Percentiles rank a stretch among this genome's conserved stretches.
phyloP scores from a whole-genome alignment of 345 rosid species.

The Rhodamnia argentea region DNA sequence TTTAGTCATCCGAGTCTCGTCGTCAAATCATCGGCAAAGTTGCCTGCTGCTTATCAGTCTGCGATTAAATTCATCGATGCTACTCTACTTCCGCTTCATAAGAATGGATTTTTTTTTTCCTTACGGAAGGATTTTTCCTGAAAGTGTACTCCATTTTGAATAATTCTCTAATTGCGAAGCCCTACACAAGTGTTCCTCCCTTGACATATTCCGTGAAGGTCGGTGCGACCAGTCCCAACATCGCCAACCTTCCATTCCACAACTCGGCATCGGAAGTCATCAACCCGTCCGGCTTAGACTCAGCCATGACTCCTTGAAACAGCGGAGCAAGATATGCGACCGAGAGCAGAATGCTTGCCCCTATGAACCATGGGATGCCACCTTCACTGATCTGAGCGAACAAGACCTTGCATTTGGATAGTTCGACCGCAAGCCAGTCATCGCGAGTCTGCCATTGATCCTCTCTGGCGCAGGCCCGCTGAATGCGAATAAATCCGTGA shows the following conservation, averaged over 20 bases:
- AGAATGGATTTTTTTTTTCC: neutral
- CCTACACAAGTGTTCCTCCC: conserved; percentile 48
- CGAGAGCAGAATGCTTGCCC: conserved; percentile 40
- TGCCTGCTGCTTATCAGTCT: too few species aligned
- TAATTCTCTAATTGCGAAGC: too few species aligned
- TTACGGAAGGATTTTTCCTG: neutral
- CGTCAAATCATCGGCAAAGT: too few species aligned
- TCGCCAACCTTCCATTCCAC: conserved; percentile 73
- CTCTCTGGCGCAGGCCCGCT: conserved; percentile 91
- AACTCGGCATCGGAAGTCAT: conserved; percentile 79
- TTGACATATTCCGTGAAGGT: conserved; percentile 65
- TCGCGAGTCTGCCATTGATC: conserved; percentile 75
- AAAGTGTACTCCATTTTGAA: neutral
- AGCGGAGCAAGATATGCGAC: conserved; percentile 56
- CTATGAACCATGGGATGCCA: conserved; percentile 52
- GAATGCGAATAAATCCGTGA: conserved; percentile 56
- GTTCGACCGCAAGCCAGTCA: conserved; percentile 31
- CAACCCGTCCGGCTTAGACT: conserved; percentile 40
- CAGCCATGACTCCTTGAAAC: conserved; percentile 41
- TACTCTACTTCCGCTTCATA: neutral
- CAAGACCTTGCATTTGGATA: conserved; percentile 55
- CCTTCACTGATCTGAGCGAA: conserved; percentile 50
- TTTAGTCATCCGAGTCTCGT: neutral
- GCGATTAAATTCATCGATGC: too few species aligned
- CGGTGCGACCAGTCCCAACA: conserved; percentile 69